Base-by-base conservation (phyloP, 1,284 basidiomycete species). In the Cryptococcus sp. region DNA sequence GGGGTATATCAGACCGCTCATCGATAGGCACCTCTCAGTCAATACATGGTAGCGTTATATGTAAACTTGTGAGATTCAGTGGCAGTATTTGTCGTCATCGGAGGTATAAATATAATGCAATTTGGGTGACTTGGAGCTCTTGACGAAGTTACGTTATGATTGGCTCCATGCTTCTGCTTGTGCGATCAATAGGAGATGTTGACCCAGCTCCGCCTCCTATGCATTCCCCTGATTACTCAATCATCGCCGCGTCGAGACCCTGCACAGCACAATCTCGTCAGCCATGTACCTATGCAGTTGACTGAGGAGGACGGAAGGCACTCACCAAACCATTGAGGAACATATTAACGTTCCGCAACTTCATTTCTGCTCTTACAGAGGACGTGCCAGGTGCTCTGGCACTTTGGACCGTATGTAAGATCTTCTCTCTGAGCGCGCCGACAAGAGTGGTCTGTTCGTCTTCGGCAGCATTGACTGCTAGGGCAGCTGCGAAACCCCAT, bases 391-490 rank as follows among this genome's bases (percentile, higher is more conserved):
- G 66, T 49, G 72, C 67, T 52, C 76, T 63, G 20, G 76, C 74
- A 6, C 71, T 64, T 65, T 78, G 75, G 15, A 79, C 77, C 13
- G 78, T 75, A 60, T 79, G 75, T 45, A 78, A 62, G 52, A 79
- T 79, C 71, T 97, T 95, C 68, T 97, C 95, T 58, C 93, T 86
- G 47, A 98, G 81, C 47, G 88, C 85, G 42, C 87, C 86, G 20
- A 99, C 93, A 43, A 99, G 84, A 52, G 87, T 81, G 64, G 91
- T 88, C 74, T 85, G 85, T 73, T 98, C 92, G 68, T 93, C 88
- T 52, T 86, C 82, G 48, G 85, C 85, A 13, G 91, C 88, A 64
- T 92, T 91, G 50, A 96, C 83, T 3, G 94, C 93, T 50, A 99
- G 81, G 88, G 91, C 80, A 90, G 78, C 76, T 20, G 73, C 71